Base-by-base conservation (phyloP, 129 eudicot genomes). In the Mikania micrantha region DNA sequence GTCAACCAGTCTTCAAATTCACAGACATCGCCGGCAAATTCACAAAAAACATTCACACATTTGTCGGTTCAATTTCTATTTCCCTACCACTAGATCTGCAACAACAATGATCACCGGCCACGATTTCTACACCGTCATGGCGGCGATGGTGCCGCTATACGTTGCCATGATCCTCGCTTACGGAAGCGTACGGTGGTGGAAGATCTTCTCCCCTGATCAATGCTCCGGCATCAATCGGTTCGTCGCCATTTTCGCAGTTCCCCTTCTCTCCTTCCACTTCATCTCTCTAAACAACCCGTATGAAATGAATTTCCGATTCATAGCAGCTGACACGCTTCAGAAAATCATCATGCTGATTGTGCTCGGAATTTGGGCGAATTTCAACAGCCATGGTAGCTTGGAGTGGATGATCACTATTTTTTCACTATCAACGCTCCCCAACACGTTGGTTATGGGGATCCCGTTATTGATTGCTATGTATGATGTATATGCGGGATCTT, bases 121-220 rank as follows among this genome's bases (percentile, higher is more conserved):
- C 69, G 97, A 91, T 72, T 84, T 91, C 12, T 91, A 91, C 86
- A 84, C 83, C 31, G 97, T 91, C 19, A 74, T 91, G 62, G 82
- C 97, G 20, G 96, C 97, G 21, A 82, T 91, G 72, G 80, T 91
- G 17, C 97, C 97, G 1, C 79, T 91, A 25, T 91, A 91, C 72
- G 96, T 91, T 4, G 97, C 97, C 25, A 91, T 91, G 97, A 88
- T 91, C n/a, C 78, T 91, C 6, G 97, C 97, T 4, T 91, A 91
- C 75, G 97, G 97, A 65, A 87, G 96, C 9, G 97, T 91, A 67
- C 86, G 94, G 13, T 91, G 97, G 97, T 91, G 97, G 97, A 85
- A 88, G 64, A 88, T 91, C 13, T 91, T 91, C 56, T 73, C 96
- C 1, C 93, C 97, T 1, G 96, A 91, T 47, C 97, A 91, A 56